Conservation (phyloP, 2,329 filamentous ascomycete genomes). For the Dendrostoma leiphaemia region DNA sequence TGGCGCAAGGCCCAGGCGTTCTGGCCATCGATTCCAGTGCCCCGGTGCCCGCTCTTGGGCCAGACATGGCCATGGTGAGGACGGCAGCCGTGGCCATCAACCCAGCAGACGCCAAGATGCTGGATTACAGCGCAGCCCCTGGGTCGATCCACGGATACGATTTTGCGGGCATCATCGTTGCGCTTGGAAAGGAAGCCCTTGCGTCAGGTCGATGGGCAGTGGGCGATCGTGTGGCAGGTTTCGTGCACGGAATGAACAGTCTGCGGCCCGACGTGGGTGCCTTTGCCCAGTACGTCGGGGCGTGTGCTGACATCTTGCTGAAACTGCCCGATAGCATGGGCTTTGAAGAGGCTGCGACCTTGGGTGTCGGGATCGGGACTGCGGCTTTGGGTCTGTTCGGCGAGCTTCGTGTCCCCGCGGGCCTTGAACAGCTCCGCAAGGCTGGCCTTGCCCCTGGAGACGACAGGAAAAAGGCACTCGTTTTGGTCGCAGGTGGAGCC, state of each 20-base stretch:
- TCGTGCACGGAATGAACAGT: background rate
- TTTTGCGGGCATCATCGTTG: conserved; percentile 31
- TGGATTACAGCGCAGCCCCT: conserved; percentile 23
- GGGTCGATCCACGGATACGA: conserved; percentile 31
- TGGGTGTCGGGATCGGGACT: background rate
- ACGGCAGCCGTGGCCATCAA: conserved; percentile 32
- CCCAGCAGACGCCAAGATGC: conserved; percentile 32
- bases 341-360: background rate
- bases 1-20: background rate
- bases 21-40: background rate
- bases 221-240: background rate
- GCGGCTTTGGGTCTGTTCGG: background rate
- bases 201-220: background rate
- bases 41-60: background rate
- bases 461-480: background rate
- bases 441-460: conserved; percentile 1
- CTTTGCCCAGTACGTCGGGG: background rate
- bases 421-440: conserved; percentile 21
- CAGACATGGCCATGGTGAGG: conserved; percentile 20
- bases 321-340: background rate
- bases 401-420: conserved; percentile 16
- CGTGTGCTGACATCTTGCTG: background rate
- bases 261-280: background rate
- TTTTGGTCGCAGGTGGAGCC: background rate
- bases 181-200: conserved; percentile 20